Conservation (phyloP, 2,329 filamentous ascomycete species). For the Penicillium nordicum region DNA sequence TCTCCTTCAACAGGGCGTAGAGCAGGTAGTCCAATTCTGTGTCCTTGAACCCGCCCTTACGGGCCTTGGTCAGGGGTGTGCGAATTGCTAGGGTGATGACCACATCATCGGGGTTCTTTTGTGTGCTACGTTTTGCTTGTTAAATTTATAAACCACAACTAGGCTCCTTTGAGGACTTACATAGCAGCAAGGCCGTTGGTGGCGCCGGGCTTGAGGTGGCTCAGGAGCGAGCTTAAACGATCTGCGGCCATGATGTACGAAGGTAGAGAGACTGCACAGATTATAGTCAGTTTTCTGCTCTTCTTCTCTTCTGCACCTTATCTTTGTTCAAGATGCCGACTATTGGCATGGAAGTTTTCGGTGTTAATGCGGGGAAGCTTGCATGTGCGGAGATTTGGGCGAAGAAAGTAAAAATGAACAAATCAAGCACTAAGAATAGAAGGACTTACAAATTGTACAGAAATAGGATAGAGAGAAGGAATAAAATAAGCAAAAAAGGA, state of each 20-base stretch:
- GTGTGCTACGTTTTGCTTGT: slow-evolving; percentile 58
- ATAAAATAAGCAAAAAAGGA: neutral
- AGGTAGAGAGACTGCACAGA: neutral
- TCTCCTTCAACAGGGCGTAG: slow-evolving; percentile 76
- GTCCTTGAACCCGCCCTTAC: slow-evolving; percentile 94
- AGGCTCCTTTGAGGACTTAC: slow-evolving; percentile 53
- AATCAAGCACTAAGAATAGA: neutral
- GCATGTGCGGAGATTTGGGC: neutral
- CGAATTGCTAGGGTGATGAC: slow-evolving; percentile 92
- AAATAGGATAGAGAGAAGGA: neutral
- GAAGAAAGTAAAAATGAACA: neutral
- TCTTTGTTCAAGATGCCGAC: neutral
- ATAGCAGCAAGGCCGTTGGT: slow-evolving; percentile 70
- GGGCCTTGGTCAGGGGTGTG: slow-evolving; percentile 81
- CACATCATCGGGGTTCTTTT: slow-evolving; percentile 92
- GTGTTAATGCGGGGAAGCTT: slow-evolving; percentile 23
- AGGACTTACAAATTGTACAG: slow-evolving; percentile 14
- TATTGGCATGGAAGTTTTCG: slow-evolving; percentile 1
- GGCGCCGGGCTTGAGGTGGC: slow-evolving; percentile 69
- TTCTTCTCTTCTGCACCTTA: neutral
- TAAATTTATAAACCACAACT: slow-evolving; percentile 10
- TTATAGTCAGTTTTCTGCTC: neutral
- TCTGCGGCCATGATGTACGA: slow-evolving; percentile 67
- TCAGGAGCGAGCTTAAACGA: slow-evolving; percentile 81
- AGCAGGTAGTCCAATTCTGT: slow-evolving; percentile 82